A percentile compares a stretch with the other conserved stretches of the same genome.
These are phyloP conservation scores for Elaeagnus macrophylla DNA, from an alignment of 306 rosid species.

Conservation along the genomic window DNA sequence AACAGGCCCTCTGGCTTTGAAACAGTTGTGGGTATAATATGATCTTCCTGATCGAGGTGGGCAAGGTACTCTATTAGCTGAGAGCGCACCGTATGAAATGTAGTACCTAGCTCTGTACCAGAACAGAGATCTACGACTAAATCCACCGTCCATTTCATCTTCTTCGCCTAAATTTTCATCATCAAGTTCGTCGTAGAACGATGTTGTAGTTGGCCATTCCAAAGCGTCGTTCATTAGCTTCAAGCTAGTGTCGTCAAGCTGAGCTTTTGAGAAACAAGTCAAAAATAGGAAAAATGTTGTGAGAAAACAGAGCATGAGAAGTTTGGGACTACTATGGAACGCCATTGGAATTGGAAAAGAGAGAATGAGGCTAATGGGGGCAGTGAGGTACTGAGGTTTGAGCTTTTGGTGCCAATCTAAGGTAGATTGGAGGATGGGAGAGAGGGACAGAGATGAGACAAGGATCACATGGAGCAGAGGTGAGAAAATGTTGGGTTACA, in stretches of 20 bases:
- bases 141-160: constrained; percentile 25
- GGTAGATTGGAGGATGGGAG: constrained; percentile 6
- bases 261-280: constrained; percentile 10
- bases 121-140: constrained; percentile 61
- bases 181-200: constrained; percentile 31
- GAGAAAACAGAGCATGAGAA: constrained; percentile 16
- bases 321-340: background rate
- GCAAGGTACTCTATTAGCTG: constrained; percentile 85
- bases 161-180: constrained; percentile 14
- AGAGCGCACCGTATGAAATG: constrained; percentile 85
- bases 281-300: constrained; percentile 3
- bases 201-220: constrained; percentile 55
- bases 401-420: background rate
- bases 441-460: constrained; percentile 7
- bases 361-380: background rate
- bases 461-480: constrained; percentile 56
- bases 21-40: constrained; percentile 78
- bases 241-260: constrained; percentile 45
- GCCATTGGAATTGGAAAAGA: constrained; percentile 21
- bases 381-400: background rate
- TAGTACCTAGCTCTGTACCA: constrained; percentile 59
- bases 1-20: constrained; percentile 67
- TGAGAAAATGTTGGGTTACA: constrained; percentile 31
- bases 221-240: constrained; percentile 48
- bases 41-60: constrained; percentile 95